Base-by-base conservation (phyloP, 2,329 filamentous ascomycete species). In the Beauveria bassiana region DNA sequence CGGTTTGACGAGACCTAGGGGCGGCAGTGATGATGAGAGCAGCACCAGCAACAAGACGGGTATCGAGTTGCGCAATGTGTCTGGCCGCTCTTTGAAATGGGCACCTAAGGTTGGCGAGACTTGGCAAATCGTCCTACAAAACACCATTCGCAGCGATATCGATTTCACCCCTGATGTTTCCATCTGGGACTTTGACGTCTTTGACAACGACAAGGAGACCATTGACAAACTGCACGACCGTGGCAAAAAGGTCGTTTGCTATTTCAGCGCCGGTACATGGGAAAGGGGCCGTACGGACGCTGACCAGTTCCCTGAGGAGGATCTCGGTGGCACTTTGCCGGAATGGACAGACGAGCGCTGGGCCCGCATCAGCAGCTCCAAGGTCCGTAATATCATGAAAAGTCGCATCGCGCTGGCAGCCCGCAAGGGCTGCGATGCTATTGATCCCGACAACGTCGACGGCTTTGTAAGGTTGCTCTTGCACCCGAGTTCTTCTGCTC, bases 381-480 rank as follows among this genome's bases (percentile, higher is more conserved):
- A 78, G 49, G 85, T 91, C n/a, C 78, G 86, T 8, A 73, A 74
- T 20, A 86, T 91, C 67, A 90, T 91, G 86, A 74, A 73, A 59
- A 68, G 72, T 40, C 79, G 87, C 24, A 81, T 91, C 42, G 76
- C 82, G 52, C 68, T 85, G 46, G 88, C 88, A 0, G 72, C 72
- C 20, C 63, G 77, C 28, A 88, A 88, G 70, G 85, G 85, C 5
- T 90, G 87, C 66, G 81, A 88, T 68, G 88, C 82, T 5, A 81
- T 90, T 8, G 87, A 90, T 69, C 85, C 87, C 0, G 87, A 90
- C 69, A 90, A 90, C 65, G 80, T 90, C 6, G 87, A 89, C 68
- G 86, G 79, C 3, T 89, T 84, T 69, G 78, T 81, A 67, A 73
- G 34, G 77, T 76, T 45, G 10, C 40, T n/a, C 20, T 45, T 49